Evolutionary conservation across 352 stramenopile genomes (phyloP), one percentile per base, ranked within the genome.

Genomic region (Discostella stelligera): DNA sequence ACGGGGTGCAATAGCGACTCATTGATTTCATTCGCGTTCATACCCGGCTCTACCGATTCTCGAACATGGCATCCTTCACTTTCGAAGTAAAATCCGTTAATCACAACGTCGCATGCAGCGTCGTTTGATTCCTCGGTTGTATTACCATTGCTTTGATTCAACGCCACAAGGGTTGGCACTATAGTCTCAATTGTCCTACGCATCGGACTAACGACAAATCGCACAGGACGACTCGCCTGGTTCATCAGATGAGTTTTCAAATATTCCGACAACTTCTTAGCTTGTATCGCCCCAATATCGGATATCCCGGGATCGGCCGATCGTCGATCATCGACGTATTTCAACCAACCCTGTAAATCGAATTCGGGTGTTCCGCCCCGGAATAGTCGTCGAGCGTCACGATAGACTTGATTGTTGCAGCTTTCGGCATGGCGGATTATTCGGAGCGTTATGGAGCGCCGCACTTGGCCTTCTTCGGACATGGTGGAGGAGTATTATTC

Each of bases 331-430:
- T 89, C 74, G 10, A 91, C 82, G 61, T 89, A 91, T 10, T 81
- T 14, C 14, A 71, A 58, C 74, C 75, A 90, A 18, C 84, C 79
- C 39, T 84, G 21, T 3, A 78, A 54, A 53, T 90, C 82, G 76
- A 87, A 89, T 10, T 91, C 73, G 8, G 74, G 72, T n/a, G 74
- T 84, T 3, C 82, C 85, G 9, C 74, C 77, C 54, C 67, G 63
- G 68, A 74, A 88, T 27, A 87, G 64, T 37, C 67, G 23, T 21
- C 71, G 66, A 11, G 85, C 85, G 39, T 91, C 73, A 10, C 82
- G 74, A 62, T 91, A 91, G 8, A 91, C 71, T 82, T 89, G 64
- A 79, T 91, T 89, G 64, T 91, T 91, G 13, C 59, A 20, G 41
- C 76, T 87, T 77, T 91, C 80, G 13, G 73, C 82, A 76, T 91